phyloP scores from a whole-genome alignment of 2,329 filamentous ascomycete species.

The Trichoderma atrobrunneum region DNA sequence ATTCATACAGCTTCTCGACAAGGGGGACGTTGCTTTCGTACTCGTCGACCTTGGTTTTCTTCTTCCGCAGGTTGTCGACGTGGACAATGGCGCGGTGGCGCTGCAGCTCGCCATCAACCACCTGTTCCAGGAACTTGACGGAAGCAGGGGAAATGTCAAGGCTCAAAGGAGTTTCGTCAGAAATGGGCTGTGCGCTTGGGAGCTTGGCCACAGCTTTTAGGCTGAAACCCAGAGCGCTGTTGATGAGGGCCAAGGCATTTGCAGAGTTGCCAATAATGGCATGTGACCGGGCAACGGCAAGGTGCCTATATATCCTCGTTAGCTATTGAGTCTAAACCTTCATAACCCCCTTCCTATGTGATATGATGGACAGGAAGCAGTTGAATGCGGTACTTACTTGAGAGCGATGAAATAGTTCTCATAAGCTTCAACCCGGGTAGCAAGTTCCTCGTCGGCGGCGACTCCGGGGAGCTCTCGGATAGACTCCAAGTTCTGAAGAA shows the following conservation, averaged over 20 bases:
- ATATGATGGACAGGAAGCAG: not conserved
- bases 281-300: slow-evolving; percentile 84
- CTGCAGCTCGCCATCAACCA: slow-evolving; percentile 69
- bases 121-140: slow-evolving; percentile 55
- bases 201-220: slow-evolving; percentile 52
- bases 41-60: slow-evolving; percentile 42
- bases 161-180: slow-evolving; percentile 49
- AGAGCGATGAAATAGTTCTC: slow-evolving; percentile 82
- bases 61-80: slow-evolving; percentile 63
- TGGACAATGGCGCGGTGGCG: slow-evolving; percentile 85
- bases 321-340: not conserved
- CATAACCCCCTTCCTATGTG: not conserved
- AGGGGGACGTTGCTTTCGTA: slow-evolving; percentile 49
- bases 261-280: slow-evolving; percentile 66
- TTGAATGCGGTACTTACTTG: slow-evolving; percentile 57
- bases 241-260: slow-evolving; percentile 82
- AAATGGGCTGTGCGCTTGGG: slow-evolving; percentile 33
- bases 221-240: slow-evolving; percentile 65
- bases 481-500: slow-evolving; percentile 84
- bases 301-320: slow-evolving; percentile 54
- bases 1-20: slow-evolving; percentile 72
- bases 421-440: slow-evolving; percentile 74
- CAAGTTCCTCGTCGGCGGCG: slow-evolving; percentile 74
- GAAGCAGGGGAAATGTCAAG: slow-evolving; percentile 64
- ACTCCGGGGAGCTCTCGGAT: slow-evolving; percentile 88